phyloP scores from a whole-genome alignment of 352 stramenopile genomes.

The Phytophthora hibernalis region DNA sequence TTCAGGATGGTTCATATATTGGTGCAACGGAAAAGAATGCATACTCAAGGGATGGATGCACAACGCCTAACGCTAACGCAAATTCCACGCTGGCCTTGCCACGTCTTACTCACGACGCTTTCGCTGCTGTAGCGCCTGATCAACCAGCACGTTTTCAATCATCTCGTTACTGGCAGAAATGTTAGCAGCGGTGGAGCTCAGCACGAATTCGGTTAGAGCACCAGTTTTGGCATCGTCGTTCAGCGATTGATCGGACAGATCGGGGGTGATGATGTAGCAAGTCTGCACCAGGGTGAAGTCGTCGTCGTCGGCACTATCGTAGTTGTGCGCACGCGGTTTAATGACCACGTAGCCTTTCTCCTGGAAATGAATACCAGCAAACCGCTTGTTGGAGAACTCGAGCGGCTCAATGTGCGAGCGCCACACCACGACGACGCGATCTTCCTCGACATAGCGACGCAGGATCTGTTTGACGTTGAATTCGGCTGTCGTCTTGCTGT shows the following conservation, averaged over 20 bases:
- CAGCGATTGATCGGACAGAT: constrained; percentile 37
- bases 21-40: background rate
- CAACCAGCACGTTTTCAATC: constrained; percentile 48
- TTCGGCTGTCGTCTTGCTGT: constrained; percentile 38
- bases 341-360: constrained; percentile 48
- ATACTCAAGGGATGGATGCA: background rate
- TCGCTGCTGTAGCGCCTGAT: constrained; percentile 33
- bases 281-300: constrained; percentile 44
- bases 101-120: constrained; percentile 7
- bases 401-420: constrained; percentile 56
- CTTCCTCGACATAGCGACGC: constrained; percentile 43
- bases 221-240: constrained; percentile 39
- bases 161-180: constrained; percentile 44
- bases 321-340: constrained; percentile 27
- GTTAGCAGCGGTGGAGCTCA: constrained; percentile 39
- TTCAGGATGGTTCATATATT: background rate
- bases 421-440: constrained; percentile 68
- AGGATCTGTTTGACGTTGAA: constrained; percentile 46
- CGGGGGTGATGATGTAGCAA: constrained; percentile 49
- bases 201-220: constrained; percentile 42
- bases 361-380: constrained; percentile 43
- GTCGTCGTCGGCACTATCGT: constrained; percentile 21
- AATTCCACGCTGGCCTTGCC: background rate
- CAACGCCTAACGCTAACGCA: background rate
- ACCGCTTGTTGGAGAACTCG: constrained; percentile 54